Conservation (phyloP, 176 grass and related monocot species). For the Melocanna baccifera region DNA sequence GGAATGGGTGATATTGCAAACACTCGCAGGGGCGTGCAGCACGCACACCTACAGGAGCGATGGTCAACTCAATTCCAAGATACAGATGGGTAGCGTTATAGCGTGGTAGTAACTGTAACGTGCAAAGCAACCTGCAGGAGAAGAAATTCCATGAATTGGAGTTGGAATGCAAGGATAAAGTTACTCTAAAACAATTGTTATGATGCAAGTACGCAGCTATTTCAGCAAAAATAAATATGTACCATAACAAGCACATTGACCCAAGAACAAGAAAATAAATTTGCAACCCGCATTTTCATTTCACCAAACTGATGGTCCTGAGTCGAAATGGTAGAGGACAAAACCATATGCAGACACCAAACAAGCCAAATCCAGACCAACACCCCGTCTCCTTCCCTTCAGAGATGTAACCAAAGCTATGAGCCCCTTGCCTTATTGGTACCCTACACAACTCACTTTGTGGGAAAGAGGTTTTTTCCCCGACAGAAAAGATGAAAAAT, state of each 20-base stretch:
- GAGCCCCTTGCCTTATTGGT: conserved; percentile 35
- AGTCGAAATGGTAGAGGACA: conserved; percentile 19
- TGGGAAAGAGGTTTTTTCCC: conserved; percentile 31
- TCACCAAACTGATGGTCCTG: conserved; percentile 29
- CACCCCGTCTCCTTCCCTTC: conserved; percentile 18
- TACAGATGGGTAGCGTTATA: neutral
- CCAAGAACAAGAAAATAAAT: conserved; percentile 13
- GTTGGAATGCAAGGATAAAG: neutral
- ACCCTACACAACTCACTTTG: conserved; percentile 29
- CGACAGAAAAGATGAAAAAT: conserved; percentile 21
- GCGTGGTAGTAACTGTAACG: neutral
- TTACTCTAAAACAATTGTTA: neutral
- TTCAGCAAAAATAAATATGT: neutral
- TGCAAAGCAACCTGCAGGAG: neutral
- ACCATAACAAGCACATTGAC: neutral
- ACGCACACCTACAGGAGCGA: conserved; percentile 14
- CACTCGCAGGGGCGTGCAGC: conserved; percentile 18
- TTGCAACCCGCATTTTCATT: conserved; percentile 29
- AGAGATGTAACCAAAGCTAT: conserved; percentile 2
- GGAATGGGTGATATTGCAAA: conserved; percentile 7
- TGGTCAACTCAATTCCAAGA: conserved; percentile 38
- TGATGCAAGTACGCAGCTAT: neutral
- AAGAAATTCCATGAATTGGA: conserved; percentile 7
- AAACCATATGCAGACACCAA: conserved; percentile 15
- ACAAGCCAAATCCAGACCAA: conserved; percentile 28